Evolutionary conservation across 2,329 filamentous ascomycete species (phyloP).

Genomic region (Tricladium varicosporioides): DNA sequence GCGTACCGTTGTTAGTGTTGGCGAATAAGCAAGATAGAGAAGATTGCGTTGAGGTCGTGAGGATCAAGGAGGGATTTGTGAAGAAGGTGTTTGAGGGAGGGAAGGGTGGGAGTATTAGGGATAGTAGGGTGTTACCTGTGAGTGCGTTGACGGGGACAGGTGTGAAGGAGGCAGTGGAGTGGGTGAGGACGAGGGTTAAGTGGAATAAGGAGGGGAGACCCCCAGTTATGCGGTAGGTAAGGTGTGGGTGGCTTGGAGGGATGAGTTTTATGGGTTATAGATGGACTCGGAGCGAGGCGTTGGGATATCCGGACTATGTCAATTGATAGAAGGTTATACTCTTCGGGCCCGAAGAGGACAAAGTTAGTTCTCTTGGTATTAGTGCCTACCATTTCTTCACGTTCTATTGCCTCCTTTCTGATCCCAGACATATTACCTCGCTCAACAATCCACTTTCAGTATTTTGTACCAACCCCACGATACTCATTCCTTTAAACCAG

Average conservation of each 20-base stretch:
- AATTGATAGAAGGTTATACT: neutral
- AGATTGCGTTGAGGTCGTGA: conserved; percentile 94
- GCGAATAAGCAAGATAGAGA: conserved; percentile 98
- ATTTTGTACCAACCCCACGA: conserved; percentile 25
- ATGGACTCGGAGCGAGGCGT: conserved; percentile 24
- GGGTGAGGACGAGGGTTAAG: conserved; percentile 85
- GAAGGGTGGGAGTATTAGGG: conserved; percentile 79
- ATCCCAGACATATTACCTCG: conserved; percentile 8
- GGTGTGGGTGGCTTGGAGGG: neutral
- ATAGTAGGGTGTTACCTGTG: conserved; percentile 86
- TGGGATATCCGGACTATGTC: conserved; percentile 11
- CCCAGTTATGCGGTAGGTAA: conserved; percentile 76
- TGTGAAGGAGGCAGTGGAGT: conserved; percentile 94
- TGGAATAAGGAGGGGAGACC: conserved; percentile 96
- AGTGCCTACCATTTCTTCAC: neutral
- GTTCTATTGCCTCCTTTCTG: neutral
- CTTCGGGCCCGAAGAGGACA: neutral
- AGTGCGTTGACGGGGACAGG: conserved; percentile 87
- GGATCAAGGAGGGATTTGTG: conserved; percentile 95
- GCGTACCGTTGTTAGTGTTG: conserved; percentile 86
- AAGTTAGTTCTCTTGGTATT: neutral
- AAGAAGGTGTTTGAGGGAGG: conserved; percentile 95
- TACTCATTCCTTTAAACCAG: conserved; percentile 24
- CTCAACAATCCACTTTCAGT: conserved; percentile 23
- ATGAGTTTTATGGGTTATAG: conserved; percentile 6